Evolutionary conservation across 495 filamentous ascomycete species (phyloP).

Genomic region (Evernia prunastri): DNA sequence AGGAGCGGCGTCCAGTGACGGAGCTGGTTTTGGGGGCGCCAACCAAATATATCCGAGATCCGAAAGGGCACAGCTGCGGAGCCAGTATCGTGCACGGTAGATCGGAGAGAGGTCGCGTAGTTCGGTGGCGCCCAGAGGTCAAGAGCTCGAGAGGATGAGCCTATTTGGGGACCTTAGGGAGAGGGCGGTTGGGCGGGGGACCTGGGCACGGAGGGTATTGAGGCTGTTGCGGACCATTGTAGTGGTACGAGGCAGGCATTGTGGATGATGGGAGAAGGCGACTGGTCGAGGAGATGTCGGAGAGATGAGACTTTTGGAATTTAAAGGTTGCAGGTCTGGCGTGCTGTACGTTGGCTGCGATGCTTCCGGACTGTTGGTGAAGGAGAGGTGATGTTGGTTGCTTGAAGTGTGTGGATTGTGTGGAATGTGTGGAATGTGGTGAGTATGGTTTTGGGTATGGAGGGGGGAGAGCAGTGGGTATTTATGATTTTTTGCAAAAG

Average conservation of each 20-base stretch:
- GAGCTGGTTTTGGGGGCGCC: too few species aligned
- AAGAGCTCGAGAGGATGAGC: not conserved
- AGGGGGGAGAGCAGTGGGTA: slow-evolving; percentile 12
- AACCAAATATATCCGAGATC: too few species aligned
- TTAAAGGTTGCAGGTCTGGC: not conserved
- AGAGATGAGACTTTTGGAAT: slow-evolving; percentile 43
- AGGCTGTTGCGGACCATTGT: slow-evolving; percentile 17
- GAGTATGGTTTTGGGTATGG: slow-evolving; percentile 34
- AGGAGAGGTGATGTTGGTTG: too few species aligned
- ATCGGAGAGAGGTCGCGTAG: not conserved
- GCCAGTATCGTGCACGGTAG: not conserved
- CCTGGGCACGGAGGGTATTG: slow-evolving; percentile 28
- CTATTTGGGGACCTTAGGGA: slow-evolving; percentile 27
- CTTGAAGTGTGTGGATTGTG: not conserved
- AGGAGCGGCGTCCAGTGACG: not conserved
- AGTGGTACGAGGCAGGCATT: slow-evolving; percentile 23
- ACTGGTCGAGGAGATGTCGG: slow-evolving; percentile 69
- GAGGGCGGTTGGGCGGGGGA: slow-evolving; percentile 28
- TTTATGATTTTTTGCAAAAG: slow-evolving; percentile 18
- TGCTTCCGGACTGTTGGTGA: not conserved
- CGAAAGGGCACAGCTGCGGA: not conserved
- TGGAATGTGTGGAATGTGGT: slow-evolving; percentile 58
- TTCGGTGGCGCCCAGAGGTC: not conserved
- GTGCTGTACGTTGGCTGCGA: not conserved
- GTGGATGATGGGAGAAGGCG: not conserved